Evolutionary conservation across 495 filamentous ascomycete genomes (phyloP), one percentile per base, ranked within the genome.

Genomic region (Bombardia bombarda): DNA sequence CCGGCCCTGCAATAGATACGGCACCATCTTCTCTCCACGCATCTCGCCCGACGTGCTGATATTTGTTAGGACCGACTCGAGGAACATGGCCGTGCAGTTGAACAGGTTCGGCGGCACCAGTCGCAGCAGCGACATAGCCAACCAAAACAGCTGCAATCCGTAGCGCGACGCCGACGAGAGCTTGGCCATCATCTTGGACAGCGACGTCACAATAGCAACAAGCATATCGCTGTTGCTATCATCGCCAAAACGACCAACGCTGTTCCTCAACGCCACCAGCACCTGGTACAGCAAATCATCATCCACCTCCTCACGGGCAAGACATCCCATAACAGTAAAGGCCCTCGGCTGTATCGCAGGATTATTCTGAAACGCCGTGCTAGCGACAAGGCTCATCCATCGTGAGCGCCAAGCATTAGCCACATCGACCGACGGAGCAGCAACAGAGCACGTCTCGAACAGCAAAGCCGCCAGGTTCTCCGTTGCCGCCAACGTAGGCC

Each of bases 101-200:
- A 81, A 82, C 14, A 78, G 58, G 45, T 55, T 64, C n/a, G 67
- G 56, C 10, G 76, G 75, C 23, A 82, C 75, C 4, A 80, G 67
- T 7, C 79, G 68, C 35, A 82, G 66, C n/a, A 83, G 62, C 16
- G 78, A 79, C 50, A 82, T 70, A 18, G 77, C 79, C 16, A 83
- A 61, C 79, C 79, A 83, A 55, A 83, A 83, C 4, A 83, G 63
- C 52, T 83, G 79, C n/a, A 79, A 53, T 2, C 77, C 75, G 55
- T 83, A 83, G 20, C 79, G 72, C 21, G 77, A 82, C 1, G 75
- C 68, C 16, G 73, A 67, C 13, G 77, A 74, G 21, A 83, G 67
- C 52, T 83, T 82, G 26, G 72, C 70, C 67, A 82, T 80, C 77
- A 83, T 81, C 56, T 83, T 83, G 24, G 79, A 79, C 20, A 83